phyloP scores from a whole-genome alignment of 192 early-diverging fungal genomes.

The Podila clonocystis region DNA sequence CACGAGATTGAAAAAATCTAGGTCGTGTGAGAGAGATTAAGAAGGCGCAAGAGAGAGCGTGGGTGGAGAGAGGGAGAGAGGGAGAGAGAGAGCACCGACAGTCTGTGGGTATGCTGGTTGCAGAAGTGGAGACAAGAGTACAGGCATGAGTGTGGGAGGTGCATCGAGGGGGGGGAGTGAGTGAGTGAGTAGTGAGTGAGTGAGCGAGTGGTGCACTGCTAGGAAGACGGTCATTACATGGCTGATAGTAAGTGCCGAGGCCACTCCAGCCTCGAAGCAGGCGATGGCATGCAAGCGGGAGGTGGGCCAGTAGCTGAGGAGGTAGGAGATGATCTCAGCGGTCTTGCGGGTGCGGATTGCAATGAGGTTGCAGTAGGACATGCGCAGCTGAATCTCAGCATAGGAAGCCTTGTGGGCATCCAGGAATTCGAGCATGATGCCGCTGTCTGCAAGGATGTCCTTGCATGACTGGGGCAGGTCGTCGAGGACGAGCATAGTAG shows the following conservation, averaged over 20 bases:
- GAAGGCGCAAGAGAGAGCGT: not conserved
- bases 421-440: slow-evolving; percentile 50
- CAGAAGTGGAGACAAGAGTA: no score
- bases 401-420: slow-evolving; percentile 50
- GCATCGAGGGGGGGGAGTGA: not conserved
- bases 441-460: slow-evolving; percentile 35
- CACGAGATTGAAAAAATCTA: not conserved
- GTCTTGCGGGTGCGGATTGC: slow-evolving; percentile 50
- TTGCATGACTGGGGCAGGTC: slow-evolving; percentile 48
- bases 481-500: slow-evolving; percentile 51
- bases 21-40: not conserved
- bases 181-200: not conserved
- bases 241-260: slow-evolving; percentile 45
- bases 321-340: slow-evolving; percentile 51
- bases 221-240: slow-evolving; percentile 14
- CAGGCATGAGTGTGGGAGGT: not conserved
- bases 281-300: slow-evolving; percentile 48
- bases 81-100: not conserved
- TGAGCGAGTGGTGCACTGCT: not conserved
- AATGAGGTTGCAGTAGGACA: slow-evolving; percentile 51
- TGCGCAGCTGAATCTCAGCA: slow-evolving; percentile 48
- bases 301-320: slow-evolving; percentile 51
- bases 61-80: not conserved
- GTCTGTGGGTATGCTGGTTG: not conserved
- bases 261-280: slow-evolving; percentile 49